phyloP scores from a whole-genome alignment of 2,329 filamentous ascomycete genomes.

The Fusarium denticulatum region DNA sequence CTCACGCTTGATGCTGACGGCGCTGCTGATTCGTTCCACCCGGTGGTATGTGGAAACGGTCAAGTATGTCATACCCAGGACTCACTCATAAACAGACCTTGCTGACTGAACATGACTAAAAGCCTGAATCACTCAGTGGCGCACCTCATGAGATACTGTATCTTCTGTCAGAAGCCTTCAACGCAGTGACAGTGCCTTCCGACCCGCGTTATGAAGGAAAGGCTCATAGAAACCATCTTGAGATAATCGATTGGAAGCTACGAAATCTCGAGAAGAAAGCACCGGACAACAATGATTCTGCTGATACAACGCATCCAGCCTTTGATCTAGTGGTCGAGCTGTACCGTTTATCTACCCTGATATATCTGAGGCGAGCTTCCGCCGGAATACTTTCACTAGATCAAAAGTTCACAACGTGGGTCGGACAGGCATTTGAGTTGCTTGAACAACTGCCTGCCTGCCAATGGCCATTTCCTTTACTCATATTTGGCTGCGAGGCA shows the following conservation, averaged over 20 bases:
- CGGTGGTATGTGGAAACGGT: constrained; percentile 8
- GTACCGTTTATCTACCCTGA: constrained; percentile 41
- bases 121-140: background rate
- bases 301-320: rapidly evolving
- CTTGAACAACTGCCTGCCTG: constrained; percentile 34
- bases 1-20: background rate
- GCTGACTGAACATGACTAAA: rapidly evolving
- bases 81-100: too few relatives aligned
- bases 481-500: constrained; percentile 42
- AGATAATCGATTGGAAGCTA: constrained; percentile 10
- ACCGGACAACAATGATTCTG: rapidly evolving
- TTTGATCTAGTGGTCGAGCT: constrained; percentile 28
- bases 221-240: background rate
- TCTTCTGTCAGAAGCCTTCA: constrained; percentile 25
- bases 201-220: background rate
- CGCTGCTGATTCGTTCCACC: background rate
- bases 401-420: constrained; percentile 15
- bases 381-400: constrained; percentile 9
- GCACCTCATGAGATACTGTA: constrained; percentile 20
- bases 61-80: background rate
- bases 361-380: constrained; percentile 46
- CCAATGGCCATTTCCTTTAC: constrained; percentile 34
- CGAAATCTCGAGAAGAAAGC: background rate
- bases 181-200: background rate
- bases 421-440: constrained; percentile 42